These are phyloP conservation scores for Cubamyces lactineus DNA, from an alignment of 768 basidiomycete species.

Conservation along the genomic window DNA sequence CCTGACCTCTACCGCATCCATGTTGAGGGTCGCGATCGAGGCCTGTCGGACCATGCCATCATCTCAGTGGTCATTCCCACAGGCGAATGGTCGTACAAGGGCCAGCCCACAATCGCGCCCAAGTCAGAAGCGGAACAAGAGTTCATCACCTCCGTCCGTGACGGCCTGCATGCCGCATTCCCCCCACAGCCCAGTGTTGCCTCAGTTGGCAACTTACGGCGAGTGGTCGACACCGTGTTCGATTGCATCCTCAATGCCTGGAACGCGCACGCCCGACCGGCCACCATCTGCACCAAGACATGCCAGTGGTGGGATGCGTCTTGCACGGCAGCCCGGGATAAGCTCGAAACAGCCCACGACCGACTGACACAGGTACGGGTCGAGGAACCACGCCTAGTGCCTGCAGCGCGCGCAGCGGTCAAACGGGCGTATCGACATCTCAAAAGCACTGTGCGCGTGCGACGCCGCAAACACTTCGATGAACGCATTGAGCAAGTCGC, in stretches of 20 bases:
- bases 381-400: background rate
- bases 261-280: background rate
- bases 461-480: background rate
- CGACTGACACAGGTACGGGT: background rate
- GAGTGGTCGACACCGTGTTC: background rate
- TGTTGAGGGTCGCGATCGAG: too few relatives aligned
- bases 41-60: constrained; percentile 6
- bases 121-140: background rate
- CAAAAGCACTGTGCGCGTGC: constrained; percentile 1
- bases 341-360: background rate
- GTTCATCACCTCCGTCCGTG: background rate
- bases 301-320: constrained; percentile 5
- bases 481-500: constrained; percentile 1
- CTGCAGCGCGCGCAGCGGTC: background rate
- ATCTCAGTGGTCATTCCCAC: background rate
- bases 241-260: background rate
- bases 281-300: background rate
- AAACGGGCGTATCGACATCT: background rate
- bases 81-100: background rate
- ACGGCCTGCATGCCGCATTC: background rate
- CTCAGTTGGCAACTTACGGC: background rate
- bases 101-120: background rate
- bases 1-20: background rate
- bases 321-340: background rate
- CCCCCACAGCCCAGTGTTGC: background rate